Conservation (phyloP, 495 filamentous ascomycete species). For the Achaetomiella virescens region DNA sequence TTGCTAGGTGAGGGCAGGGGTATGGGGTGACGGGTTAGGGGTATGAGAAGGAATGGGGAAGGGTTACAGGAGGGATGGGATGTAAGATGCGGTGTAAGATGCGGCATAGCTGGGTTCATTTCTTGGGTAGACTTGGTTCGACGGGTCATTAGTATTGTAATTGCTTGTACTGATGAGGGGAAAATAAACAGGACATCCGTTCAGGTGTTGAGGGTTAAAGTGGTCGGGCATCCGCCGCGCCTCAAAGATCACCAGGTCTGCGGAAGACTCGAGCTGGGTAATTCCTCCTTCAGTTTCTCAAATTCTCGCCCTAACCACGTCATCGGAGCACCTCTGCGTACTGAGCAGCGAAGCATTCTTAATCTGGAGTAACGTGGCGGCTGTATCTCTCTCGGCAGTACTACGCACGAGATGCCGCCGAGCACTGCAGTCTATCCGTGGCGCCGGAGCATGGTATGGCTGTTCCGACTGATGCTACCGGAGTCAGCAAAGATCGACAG, state of each 20-base stretch:
- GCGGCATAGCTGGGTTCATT: neutral
- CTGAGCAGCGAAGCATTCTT: too few relatives aligned
- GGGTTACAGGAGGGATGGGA: neutral
- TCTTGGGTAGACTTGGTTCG: neutral
- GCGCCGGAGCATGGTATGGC: neutral
- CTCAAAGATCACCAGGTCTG: too few relatives aligned
- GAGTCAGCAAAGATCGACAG: neutral
- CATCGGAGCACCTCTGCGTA: too few relatives aligned
- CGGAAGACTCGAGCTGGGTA: too few relatives aligned
- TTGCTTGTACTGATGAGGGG: neutral
- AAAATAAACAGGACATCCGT: too few relatives aligned
- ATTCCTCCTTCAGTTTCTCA: too few relatives aligned
- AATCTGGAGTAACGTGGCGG: too few relatives aligned
- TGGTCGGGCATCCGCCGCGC: too few relatives aligned
- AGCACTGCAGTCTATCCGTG: neutral
- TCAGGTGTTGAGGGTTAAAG: too few relatives aligned
- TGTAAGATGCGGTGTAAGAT: neutral
- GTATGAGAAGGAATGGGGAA: neutral
- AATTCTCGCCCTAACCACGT: too few relatives aligned
- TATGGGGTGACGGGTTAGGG: neutral
- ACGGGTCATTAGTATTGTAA: neutral
- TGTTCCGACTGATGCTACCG: neutral
- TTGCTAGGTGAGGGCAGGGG: slow-evolving; percentile 7
- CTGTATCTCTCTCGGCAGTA: neutral
- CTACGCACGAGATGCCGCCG: neutral